Evolutionary conservation across 768 basidiomycete genomes (phyloP).

Genomic region (Daedaleopsis nitida): DNA sequence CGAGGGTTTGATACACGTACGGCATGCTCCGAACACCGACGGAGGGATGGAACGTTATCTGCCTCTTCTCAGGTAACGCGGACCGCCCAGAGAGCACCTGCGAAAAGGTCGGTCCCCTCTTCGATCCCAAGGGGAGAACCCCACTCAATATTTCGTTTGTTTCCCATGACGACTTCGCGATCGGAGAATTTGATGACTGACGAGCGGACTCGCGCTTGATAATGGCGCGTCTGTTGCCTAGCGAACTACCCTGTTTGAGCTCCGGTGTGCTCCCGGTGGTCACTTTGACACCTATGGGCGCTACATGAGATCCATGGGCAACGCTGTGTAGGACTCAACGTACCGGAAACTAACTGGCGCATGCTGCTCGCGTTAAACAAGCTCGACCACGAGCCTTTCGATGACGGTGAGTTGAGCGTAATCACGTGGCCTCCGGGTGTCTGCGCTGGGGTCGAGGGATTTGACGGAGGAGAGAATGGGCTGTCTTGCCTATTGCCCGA

Average conservation of each 20-base stretch:
- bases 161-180: slow-evolving; percentile 34
- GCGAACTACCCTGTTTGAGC: neutral
- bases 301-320: slow-evolving; percentile 22
- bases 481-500: slow-evolving; percentile 37
- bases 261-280: slow-evolving; percentile 11
- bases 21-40: slow-evolving; percentile 22
- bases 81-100: slow-evolving; percentile 39
- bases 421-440: slow-evolving; percentile 36
- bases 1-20: neutral
- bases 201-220: slow-evolving; percentile 10
- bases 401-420: slow-evolving; percentile 59
- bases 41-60: slow-evolving; percentile 37
- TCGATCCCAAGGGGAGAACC: slow-evolving; percentile 44
- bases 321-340: slow-evolving; percentile 22
- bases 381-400: slow-evolving; percentile 78
- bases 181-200: slow-evolving; percentile 31
- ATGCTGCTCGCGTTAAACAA: slow-evolving; percentile 68
- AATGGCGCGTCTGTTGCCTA: slow-evolving; percentile 4
- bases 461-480: slow-evolving; percentile 46
- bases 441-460: slow-evolving; percentile 41
- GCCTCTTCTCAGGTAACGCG: slow-evolving; percentile 38
- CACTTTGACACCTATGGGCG: slow-evolving; percentile 23
- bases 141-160: slow-evolving; percentile 31
- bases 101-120: slow-evolving; percentile 43
- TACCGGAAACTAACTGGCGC: slow-evolving; percentile 67